phyloP scores from a whole-genome alignment of 2,329 filamentous ascomycete genomes.

The Xylaria sp. region DNA sequence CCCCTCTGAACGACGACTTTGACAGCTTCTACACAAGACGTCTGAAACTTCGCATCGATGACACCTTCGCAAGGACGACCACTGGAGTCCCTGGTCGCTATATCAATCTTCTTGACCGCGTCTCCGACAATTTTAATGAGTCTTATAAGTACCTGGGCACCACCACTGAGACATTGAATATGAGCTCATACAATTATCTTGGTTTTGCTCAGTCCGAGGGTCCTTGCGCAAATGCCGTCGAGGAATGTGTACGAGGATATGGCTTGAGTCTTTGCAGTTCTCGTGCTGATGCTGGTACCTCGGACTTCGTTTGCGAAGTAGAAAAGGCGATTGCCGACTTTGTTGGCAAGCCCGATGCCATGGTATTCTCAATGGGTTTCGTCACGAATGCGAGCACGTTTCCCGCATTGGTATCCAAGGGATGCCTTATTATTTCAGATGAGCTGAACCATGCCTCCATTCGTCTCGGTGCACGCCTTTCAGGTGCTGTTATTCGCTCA shows the following conservation, averaged over 20 bases:
- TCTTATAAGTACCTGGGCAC: slow-evolving; percentile 91
- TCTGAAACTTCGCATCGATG: slow-evolving; percentile 93
- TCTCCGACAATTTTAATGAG: slow-evolving; percentile 90
- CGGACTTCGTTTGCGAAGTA: slow-evolving; percentile 87
- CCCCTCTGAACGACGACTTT: slow-evolving; percentile 96
- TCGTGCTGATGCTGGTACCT: slow-evolving; percentile 84
- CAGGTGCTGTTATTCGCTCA: slow-evolving; percentile 92
- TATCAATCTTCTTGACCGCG: slow-evolving; percentile 92
- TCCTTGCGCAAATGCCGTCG: slow-evolving; percentile 92
- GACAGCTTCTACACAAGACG: slow-evolving; percentile 97
- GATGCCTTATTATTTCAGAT: slow-evolving; percentile 93
- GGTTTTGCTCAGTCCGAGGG: slow-evolving; percentile 98
- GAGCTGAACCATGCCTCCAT: slow-evolving; percentile 99
- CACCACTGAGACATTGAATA: slow-evolving; percentile 92
- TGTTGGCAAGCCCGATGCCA: slow-evolving; percentile 91
- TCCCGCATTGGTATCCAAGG: slow-evolving; percentile 90
- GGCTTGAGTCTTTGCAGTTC: slow-evolving; percentile 86
- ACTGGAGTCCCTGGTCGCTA: slow-evolving; percentile 94
- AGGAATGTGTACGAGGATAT: slow-evolving; percentile 85
- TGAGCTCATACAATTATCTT: slow-evolving; percentile 99
- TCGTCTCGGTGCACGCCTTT: slow-evolving; percentile 91
- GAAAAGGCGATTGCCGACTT: slow-evolving; percentile 90
- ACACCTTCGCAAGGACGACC: slow-evolving; percentile 92
- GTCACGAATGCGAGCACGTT: slow-evolving; percentile 95
- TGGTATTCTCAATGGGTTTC: slow-evolving; percentile 99